Evolutionary conservation across 208 protist species (phyloP).

Genomic region (Crithidia sp.): DNA sequence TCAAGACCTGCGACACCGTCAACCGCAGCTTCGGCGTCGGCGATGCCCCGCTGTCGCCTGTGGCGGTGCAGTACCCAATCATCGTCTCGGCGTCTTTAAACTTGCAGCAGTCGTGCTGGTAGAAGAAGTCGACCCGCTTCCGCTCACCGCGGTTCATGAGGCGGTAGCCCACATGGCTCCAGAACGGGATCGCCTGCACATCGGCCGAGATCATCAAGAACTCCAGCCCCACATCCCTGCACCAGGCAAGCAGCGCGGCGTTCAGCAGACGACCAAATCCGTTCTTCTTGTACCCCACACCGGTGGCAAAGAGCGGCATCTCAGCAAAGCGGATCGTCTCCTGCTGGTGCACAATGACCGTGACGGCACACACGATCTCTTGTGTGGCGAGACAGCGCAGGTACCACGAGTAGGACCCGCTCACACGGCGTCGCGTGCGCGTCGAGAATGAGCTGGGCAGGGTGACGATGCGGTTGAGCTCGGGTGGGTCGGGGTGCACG

Average conservation of each 20-base stretch:
- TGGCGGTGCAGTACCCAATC: slow-evolving; percentile 70
- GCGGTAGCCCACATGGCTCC: slow-evolving; percentile 78
- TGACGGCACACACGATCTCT: slow-evolving; percentile 84
- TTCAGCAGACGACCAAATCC: slow-evolving; percentile 82
- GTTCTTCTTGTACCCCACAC: slow-evolving; percentile 86
- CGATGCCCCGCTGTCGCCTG: neutral
- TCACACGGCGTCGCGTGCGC: slow-evolving; percentile 69
- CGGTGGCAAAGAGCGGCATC: slow-evolving; percentile 89
- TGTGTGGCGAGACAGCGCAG: slow-evolving; percentile 65
- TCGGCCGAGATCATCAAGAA: slow-evolving; percentile 91
- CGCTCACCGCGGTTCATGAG: slow-evolving; percentile 72
- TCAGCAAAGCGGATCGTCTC: slow-evolving; percentile 82
- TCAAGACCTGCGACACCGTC: slow-evolving; percentile 31
- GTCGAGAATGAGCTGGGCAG: slow-evolving; percentile 73
- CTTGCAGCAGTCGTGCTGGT: slow-evolving; percentile 89
- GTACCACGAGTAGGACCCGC: slow-evolving; percentile 83
- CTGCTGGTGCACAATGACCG: slow-evolving; percentile 77
- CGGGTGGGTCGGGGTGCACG: slow-evolving; percentile 72
- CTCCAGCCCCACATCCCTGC: slow-evolving; percentile 59
- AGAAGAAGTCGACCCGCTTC: slow-evolving; percentile 84
- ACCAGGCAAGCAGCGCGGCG: slow-evolving; percentile 76
- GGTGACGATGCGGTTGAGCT: slow-evolving; percentile 71
- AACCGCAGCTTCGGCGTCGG: neutral
- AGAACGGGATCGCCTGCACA: slow-evolving; percentile 83
- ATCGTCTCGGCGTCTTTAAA: slow-evolving; percentile 85